Base-by-base conservation (phyloP, 129 eudicot genomes). In the Mikania micrantha region DNA sequence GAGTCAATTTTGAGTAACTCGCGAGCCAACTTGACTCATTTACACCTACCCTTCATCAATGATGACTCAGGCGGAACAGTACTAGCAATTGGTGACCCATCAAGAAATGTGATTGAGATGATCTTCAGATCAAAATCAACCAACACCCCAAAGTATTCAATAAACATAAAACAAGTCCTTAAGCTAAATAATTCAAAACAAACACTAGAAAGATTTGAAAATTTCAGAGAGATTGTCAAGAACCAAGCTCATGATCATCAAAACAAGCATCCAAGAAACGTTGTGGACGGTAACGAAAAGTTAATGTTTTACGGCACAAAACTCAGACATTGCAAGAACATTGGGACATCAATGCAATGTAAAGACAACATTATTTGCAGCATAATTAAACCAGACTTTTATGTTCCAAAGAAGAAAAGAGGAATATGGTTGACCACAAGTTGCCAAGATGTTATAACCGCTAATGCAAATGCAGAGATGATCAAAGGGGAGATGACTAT, bases 221-320 rank as follows among this genome's bases (percentile, higher is more conserved):
- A 64, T 21, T 81, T 70, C 61, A 68, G 84, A 74, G 79, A 74
- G 32, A 61, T 19, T 3, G 82, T 84, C 47, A 84, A 84, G 66
- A 71, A 67, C 38, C 69, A 49, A 78, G 72, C 84, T 28, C 42
- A 39, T 10, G 56, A 71, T 54, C 77, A 70, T 52, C 57, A 29
- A 13, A 44, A 53, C 48, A 84, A 72, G 56, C 71, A 81, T 69
- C 83, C 79, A 66, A 81, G 90, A 78, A 78, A 72, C 82, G 67
- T 67, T 44, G 85, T 80, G 28, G 88, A 83, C 24, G 83, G 88
- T 21, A 80, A 84, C 69, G 86, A 84, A 71, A 71, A 81, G 48
- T 67, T 81, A 54, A 52, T 67, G 69, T 84, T 84, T 64, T 81
- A 81, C 8, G 77, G 80, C 40, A 78, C 83, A 4, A 81, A 69